Conservation (phyloP, 1,139 yeast species). For the Geotrichum histeridarum region DNA sequence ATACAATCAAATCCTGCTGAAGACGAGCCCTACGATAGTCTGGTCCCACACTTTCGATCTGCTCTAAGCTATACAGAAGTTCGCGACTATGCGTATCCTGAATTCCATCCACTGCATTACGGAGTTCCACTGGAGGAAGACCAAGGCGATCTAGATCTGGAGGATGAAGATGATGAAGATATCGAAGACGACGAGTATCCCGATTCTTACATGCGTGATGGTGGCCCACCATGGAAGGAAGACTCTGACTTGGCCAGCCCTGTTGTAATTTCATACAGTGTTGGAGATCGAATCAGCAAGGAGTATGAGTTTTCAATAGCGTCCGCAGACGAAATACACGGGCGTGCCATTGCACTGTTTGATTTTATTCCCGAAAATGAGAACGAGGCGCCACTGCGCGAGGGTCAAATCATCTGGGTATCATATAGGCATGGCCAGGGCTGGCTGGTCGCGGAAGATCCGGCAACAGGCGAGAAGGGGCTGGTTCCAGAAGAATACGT, state of each 20-base stretch:
- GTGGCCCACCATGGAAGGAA: slow-evolving; percentile 37
- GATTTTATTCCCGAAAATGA: slow-evolving; percentile 91
- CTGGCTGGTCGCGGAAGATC: slow-evolving; percentile 92
- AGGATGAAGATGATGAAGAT: not conserved
- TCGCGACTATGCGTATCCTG: slow-evolving; percentile 74
- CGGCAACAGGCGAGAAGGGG: slow-evolving; percentile 76
- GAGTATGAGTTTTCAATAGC: slow-evolving; percentile 35
- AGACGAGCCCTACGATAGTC: not conserved
- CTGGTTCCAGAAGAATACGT: slow-evolving; percentile 95
- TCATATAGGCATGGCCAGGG: slow-evolving; percentile 95
- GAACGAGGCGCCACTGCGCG: slow-evolving; percentile 72
- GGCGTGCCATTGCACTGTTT: slow-evolving; percentile 77
- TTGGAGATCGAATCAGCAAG: slow-evolving; percentile 33
- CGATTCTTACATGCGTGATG: slow-evolving; percentile 23
- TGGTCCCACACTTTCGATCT: slow-evolving; percentile 22
- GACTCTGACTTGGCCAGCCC: slow-evolving; percentile 33
- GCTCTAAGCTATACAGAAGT: slow-evolving; percentile 44
- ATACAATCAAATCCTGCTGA: not conserved
- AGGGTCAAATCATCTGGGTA: slow-evolving; percentile 82
- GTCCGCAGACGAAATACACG: slow-evolving; percentile 44
- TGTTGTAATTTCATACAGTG: slow-evolving; percentile 27
- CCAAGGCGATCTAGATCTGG: not conserved
- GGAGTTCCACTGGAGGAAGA: slow-evolving; percentile 40
- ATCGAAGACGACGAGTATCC: slow-evolving; percentile 13
- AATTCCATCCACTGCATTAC: slow-evolving; percentile 58